Percentiles rank a stretch among this genome's conserved stretches.
These are phyloP conservation scores for Boletus pseudo-olivaceus DNA, from an alignment of 768 basidiomycete species.

Conservation along the genomic window DNA sequence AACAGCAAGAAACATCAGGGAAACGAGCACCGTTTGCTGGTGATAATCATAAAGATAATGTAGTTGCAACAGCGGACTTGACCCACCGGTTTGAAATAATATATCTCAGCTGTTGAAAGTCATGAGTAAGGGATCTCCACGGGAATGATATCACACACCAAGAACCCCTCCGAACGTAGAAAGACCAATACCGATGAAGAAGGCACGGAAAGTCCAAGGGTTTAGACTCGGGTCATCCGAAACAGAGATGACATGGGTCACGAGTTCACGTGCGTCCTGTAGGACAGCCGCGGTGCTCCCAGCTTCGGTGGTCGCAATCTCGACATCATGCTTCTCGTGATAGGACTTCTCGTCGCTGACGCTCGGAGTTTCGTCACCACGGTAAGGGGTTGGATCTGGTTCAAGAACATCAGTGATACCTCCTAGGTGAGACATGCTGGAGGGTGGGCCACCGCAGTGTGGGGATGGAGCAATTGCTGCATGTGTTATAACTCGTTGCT, in stretches of 20 bases:
- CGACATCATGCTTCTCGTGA: constrained; percentile 35
- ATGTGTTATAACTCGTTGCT: neutral
- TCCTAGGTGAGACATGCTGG: constrained; percentile 8
- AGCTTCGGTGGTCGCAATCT: constrained; percentile 16
- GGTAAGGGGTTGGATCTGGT: neutral
- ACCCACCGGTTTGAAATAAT: constrained; percentile 56
- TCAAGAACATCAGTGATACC: constrained; percentile 1
- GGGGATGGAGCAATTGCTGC: neutral
- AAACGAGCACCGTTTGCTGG: constrained; percentile 53
- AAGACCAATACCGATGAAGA: constrained; percentile 54
- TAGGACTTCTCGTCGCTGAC: constrained; percentile 20
- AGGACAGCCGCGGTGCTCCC: constrained; percentile 26
- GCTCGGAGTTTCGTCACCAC: constrained; percentile 2
- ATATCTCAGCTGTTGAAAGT: constrained; percentile 45
- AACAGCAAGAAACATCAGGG: constrained; percentile 53
- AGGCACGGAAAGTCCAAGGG: constrained; percentile 41
- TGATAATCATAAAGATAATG: neutral
- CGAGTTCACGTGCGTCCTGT: constrained; percentile 44
- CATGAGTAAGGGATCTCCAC: constrained; percentile 2
- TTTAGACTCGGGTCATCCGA: constrained; percentile 27
- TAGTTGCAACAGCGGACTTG: neutral
- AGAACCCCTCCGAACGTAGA: constrained; percentile 52
- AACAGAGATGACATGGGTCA: constrained; percentile 44
- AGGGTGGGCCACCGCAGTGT: neutral
- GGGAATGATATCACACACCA: constrained; percentile 29